Evolutionary conservation across 768 basidiomycete genomes (phyloP).

Genomic region (Sarcodon sp.): DNA sequence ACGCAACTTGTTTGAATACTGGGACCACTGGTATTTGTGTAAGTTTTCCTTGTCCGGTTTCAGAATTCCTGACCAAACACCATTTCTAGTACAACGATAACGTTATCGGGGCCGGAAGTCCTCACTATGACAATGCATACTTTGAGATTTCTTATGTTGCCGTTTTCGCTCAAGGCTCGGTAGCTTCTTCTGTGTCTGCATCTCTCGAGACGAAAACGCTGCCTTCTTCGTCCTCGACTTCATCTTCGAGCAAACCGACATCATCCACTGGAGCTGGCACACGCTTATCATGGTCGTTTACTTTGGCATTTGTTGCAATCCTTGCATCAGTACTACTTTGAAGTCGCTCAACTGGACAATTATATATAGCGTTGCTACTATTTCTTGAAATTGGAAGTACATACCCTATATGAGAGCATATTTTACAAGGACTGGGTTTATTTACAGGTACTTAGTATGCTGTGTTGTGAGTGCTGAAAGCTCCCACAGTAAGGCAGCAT

Average conservation of each 20-base stretch:
- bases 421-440: no score
- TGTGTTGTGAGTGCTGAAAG: no score
- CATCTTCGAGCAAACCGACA: background rate
- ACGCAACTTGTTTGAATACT: slow-evolving; percentile 24
- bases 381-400: no score
- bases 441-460: no score
- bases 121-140: slow-evolving; percentile 44
- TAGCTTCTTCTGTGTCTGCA: slow-evolving; percentile 9
- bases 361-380: no score
- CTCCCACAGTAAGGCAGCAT: no score
- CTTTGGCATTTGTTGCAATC: no score
- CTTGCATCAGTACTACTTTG: no score
- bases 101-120: slow-evolving; percentile 40
- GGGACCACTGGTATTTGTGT: slow-evolving; percentile 30
- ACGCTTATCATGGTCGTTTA: no score
- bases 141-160: slow-evolving; percentile 60
- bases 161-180: slow-evolving; percentile 31
- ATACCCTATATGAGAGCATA: no score
- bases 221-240: background rate
- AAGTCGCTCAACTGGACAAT: no score
- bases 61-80: background rate
- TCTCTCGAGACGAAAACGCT: background rate
- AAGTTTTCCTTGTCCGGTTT: slow-evolving; percentile 10
- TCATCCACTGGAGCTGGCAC: no score
- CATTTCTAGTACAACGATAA: slow-evolving; percentile 32